Evolutionary conservation across 306 rosid species (phyloP), one percentile per base, ranked within the genome.

Genomic region (Lathyrus sativus): DNA sequence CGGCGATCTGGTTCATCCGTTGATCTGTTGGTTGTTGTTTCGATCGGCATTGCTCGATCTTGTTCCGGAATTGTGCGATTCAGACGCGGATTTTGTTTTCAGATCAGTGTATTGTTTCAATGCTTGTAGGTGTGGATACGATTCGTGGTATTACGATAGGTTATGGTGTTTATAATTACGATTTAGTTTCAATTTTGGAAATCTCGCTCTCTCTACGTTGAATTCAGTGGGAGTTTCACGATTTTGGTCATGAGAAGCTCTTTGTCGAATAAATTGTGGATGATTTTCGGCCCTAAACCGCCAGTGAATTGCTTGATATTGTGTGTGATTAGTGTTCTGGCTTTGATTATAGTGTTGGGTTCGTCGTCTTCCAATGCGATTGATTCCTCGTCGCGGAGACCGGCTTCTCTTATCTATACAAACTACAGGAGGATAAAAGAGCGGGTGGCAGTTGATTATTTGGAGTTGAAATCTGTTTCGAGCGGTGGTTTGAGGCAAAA

Each of bases 391-490:
- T 48, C 87, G 44, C 67, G 72, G 15, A 58, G 73, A 13, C 65
- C 81, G 0, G 87, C 70, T 67, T 81, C 95, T 18, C 84, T 86
- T 12, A 74, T 88, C 12, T 91, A 87, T 78, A 68, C 86, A 44
- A 95, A 80, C 74, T 91, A 95, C 55, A 81, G 97, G 68, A 86
- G 99, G 91, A 88, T 91, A 31, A 91, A 95, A 67, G 99, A 95
- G 84, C 96, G 83, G 58, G 89, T 89, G 0, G 89, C 95, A 0
- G 86, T 81, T 72, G 97, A 95, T 81, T 88, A 85, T 76, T 82
- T 88, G 75, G 97, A 90, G 76, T 62, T 95, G 65, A 85, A 80
- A 82, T 78, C 90, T 65, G 86, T 93, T 61, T 86, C 93, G 2
- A 84, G 84, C 26, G 88, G 87, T 37, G 73, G 84, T 19, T 50